Evolutionary conservation across 345 rosid species (phyloP).

Genomic region (Rhodamnia rubescens): DNA sequence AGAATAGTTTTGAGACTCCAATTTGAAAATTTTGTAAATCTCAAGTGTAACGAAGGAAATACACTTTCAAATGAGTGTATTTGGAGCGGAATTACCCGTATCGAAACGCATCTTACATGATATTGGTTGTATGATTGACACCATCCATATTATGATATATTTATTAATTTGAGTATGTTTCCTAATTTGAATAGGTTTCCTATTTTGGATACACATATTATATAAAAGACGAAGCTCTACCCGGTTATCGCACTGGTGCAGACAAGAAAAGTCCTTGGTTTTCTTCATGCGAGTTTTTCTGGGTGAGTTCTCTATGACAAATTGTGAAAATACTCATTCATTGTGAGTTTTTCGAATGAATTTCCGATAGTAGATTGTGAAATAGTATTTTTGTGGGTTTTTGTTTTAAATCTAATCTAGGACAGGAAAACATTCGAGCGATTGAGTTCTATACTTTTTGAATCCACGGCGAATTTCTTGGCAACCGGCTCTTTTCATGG

Average conservation of each 20-base stretch:
- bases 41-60: not conserved
- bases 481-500: not conserved
- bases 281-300: not conserved
- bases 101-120: not conserved
- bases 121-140: not conserved
- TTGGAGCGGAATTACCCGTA: not conserved
- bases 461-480: not conserved
- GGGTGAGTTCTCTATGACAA: not conserved
- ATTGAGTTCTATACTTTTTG: not conserved
- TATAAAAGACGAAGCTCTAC: not conserved
- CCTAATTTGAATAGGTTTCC: not conserved
- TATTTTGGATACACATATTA: not conserved
- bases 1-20: not conserved
- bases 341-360: not conserved
- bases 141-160: not conserved
- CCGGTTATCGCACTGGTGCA: not conserved
- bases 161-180: not conserved
- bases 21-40: not conserved
- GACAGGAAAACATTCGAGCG: not conserved
- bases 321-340: not conserved
- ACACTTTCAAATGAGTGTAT: not conserved
- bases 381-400: not conserved
- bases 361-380: not conserved
- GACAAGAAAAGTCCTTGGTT: not conserved
- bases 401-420: not conserved